Conservation (phyloP, 257 asterid species). For the Forsythia suspensa region DNA sequence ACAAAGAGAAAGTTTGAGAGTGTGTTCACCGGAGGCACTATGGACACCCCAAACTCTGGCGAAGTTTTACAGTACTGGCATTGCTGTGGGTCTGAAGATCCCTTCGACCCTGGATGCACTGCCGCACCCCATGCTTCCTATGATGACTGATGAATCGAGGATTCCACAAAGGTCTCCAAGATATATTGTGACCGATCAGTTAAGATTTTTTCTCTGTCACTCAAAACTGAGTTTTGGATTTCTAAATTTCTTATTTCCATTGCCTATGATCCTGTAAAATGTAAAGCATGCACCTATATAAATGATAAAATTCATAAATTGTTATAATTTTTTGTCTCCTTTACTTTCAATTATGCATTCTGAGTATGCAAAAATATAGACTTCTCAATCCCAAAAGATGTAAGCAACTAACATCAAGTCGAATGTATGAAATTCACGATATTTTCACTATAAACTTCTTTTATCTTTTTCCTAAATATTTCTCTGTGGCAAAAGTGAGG, state of each 20-base stretch:
- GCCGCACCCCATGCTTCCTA: conserved; percentile 88
- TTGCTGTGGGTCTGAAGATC: conserved; percentile 96
- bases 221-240: not conserved
- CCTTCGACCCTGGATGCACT: conserved; percentile 82
- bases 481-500: not conserved
- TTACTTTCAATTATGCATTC: not conserved
- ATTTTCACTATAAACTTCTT: too few species aligned
- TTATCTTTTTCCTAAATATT: not conserved
- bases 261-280: not conserved
- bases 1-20: conserved; percentile 96
- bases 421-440: not conserved
- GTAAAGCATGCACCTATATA: not conserved
- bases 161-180: not conserved
- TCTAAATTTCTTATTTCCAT: not conserved
- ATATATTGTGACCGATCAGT: not conserved
- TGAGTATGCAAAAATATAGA: not conserved
- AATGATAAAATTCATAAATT: not conserved
- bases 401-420: not conserved
- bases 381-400: too few species aligned
- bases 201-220: not conserved
- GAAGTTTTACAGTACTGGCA: conserved; percentile 88
- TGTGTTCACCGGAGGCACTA: conserved; percentile 79
- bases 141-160: conserved; percentile 55
- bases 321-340: not conserved
- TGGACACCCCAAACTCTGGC: conserved; percentile 84